A percentile compares a stretch with the other conserved stretches of the same genome.
Evolutionary conservation across 106 monocot species (phyloP).

Genomic region (Vanilla planifolia): DNA sequence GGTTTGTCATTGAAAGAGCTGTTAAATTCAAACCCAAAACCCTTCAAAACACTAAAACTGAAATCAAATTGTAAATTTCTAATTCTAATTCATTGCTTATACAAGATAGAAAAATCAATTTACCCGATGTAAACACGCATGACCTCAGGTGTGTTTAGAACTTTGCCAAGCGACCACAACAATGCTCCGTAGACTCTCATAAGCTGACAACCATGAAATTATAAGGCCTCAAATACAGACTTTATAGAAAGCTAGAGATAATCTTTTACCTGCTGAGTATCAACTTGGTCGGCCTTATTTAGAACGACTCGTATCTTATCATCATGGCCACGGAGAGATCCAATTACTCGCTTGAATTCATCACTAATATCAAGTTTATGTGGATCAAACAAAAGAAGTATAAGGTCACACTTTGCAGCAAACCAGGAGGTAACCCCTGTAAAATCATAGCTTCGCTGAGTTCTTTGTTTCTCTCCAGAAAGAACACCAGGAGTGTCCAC

Average conservation of each 20-base stretch:
- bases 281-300: slow-evolving; percentile 92
- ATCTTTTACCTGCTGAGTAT: slow-evolving; percentile 63
- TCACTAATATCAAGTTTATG: slow-evolving; percentile 97
- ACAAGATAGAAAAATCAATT: background rate
- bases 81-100: background rate
- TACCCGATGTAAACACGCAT: slow-evolving; percentile 96
- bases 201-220: slow-evolving; percentile 37
- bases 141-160: slow-evolving; percentile 90
- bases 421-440: slow-evolving; percentile 98
- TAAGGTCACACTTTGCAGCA: slow-evolving; percentile 91
- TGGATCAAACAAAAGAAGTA: slow-evolving; percentile 92
- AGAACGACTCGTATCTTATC: slow-evolving; percentile 96
- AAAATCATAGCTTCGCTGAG: slow-evolving; percentile 91
- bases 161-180: slow-evolving; percentile 96
- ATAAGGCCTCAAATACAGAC: background rate
- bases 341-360: slow-evolving; percentile 93
- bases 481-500: slow-evolving; percentile 96
- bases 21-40: slow-evolving; percentile 6
- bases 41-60: too few relatives aligned
- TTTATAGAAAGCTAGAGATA: background rate
- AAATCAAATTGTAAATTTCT: too few relatives aligned
- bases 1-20: slow-evolving; percentile 91
- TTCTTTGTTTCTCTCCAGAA: slow-evolving; percentile 91
- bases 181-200: slow-evolving; percentile 98
- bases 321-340: slow-evolving; percentile 83